phyloP scores from a whole-genome alignment of 2,329 filamentous ascomycete species.

The Trichoderma sp. region DNA sequence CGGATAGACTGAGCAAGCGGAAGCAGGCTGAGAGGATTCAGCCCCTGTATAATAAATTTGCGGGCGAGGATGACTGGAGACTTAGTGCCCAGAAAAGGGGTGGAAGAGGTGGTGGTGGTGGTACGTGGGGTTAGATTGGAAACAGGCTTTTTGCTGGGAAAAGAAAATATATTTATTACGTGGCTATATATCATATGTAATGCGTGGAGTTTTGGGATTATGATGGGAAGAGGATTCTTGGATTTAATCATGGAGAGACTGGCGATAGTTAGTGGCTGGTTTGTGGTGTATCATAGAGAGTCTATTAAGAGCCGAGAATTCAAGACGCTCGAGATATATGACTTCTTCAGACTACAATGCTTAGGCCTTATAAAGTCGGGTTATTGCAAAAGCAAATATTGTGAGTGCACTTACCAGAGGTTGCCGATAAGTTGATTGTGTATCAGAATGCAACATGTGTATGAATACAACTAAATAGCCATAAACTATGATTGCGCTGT shows the following conservation, averaged over 20 bases:
- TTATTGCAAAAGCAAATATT: too few species aligned
- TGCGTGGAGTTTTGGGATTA: constrained; percentile 16
- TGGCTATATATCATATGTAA: constrained; percentile 1
- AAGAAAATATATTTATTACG: neutral
- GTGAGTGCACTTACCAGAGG: neutral
- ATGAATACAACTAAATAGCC: too few species aligned
- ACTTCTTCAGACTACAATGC: neutral
- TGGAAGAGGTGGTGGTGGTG: constrained; percentile 80
- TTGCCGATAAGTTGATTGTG: neutral
- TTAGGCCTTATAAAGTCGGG: too few species aligned
- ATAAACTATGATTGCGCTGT: neutral
- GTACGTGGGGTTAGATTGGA: constrained; percentile 78
- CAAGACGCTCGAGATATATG: neutral
- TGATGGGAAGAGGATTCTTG: neutral
- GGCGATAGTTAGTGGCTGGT: neutral
- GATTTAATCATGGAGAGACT: neutral
- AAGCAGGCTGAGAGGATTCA: constrained; percentile 95
- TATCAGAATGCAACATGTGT: too few species aligned
- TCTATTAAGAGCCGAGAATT: neutral
- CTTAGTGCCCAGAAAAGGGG: constrained; percentile 84
- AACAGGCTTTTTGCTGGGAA: neutral
- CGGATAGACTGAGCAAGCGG: constrained; percentile 83
- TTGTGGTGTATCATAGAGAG: constrained; percentile 1
- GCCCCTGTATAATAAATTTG: constrained; percentile 91
- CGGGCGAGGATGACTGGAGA: constrained; percentile 92